phyloP scores from a whole-genome alignment of 1,139 yeast genomes.

The Magnusiomyces clavatus region DNA sequence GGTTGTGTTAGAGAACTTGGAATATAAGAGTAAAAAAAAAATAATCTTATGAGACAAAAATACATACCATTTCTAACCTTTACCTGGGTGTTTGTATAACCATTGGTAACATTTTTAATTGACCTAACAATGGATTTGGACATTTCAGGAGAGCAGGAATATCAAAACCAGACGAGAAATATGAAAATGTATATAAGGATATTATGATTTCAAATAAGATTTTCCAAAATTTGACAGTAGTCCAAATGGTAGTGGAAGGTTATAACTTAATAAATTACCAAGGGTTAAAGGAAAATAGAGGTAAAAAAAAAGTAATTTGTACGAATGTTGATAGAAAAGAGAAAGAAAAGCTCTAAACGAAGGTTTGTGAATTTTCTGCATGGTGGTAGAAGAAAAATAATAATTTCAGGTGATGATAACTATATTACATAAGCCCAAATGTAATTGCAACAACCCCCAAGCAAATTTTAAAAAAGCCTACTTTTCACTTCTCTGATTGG shows the following conservation, averaged over 20 bases:
- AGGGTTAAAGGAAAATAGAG: background rate
- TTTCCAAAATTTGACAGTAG: background rate
- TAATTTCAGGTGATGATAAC: too few species aligned
- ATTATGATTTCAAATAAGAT: background rate
- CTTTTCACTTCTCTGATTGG: too few species aligned
- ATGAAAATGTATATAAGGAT: background rate
- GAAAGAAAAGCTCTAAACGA: too few species aligned
- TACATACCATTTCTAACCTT: slow-evolving; percentile 60
- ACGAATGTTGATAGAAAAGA: background rate
- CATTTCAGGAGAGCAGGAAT: slow-evolving; percentile 33
- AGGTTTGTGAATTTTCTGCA: too few species aligned
- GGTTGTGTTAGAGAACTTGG: slow-evolving; percentile 1
- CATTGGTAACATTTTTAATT: slow-evolving; percentile 87
- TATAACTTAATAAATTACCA: background rate
- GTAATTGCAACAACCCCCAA: too few species aligned
- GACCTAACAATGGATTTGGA: slow-evolving; percentile 76
- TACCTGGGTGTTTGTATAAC: slow-evolving; percentile 81
- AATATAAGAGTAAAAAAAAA: background rate
- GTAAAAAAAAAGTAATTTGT: background rate
- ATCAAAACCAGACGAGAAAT: background rate
- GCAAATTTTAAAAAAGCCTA: too few species aligned
- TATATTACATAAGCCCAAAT: too few species aligned
- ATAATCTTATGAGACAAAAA: background rate
- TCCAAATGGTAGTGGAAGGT: background rate
- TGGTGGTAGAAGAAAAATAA: too few species aligned